Evolutionary conservation across 2,329 filamentous ascomycete genomes (phyloP).

Genomic region (Ophiocordyceps sinensis): DNA sequence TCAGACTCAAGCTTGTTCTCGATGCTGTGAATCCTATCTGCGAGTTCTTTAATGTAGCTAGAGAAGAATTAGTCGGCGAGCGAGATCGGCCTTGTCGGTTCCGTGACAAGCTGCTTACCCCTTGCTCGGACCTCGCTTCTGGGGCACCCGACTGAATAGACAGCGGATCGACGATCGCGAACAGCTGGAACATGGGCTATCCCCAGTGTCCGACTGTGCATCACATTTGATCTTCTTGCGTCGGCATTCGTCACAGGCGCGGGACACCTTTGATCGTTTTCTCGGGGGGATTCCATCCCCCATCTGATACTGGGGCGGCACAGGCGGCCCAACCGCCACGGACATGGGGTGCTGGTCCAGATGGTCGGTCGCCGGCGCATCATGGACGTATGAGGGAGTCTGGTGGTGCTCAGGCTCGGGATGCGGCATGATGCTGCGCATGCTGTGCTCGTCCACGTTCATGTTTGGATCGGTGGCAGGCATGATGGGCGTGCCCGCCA

Average conservation of each 20-base stretch:
- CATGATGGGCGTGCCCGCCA: conserved; percentile 34
- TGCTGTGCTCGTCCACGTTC: conserved; percentile 25
- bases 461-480: conserved; percentile 30
- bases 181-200: conserved; percentile 69
- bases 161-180: conserved; percentile 62
- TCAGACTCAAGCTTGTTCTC: conserved; percentile 59
- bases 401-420: conserved; percentile 22
- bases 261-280: conserved; percentile 74
- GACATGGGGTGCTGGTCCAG: conserved; percentile 22
- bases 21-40: conserved; percentile 68
- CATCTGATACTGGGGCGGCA: conserved; percentile 23
- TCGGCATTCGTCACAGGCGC: conserved; percentile 79
- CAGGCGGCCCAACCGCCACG: conserved; percentile 20
- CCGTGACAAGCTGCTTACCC: conserved; percentile 33
- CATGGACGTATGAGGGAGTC: conserved; percentile 21
- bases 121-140: conserved; percentile 82
- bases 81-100: not conserved
- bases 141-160: conserved; percentile 73
- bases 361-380: conserved; percentile 19
- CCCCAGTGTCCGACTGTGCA: conserved; percentile 57
- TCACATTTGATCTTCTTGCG: conserved; percentile 87
- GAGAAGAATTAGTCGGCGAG: not conserved
- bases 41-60: conserved; percentile 83
- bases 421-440: conserved; percentile 30
- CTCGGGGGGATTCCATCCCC: conserved; percentile 50